phyloP scores from a whole-genome alignment of 2,329 filamentous ascomycete genomes.

The Fusarium mexicanum region DNA sequence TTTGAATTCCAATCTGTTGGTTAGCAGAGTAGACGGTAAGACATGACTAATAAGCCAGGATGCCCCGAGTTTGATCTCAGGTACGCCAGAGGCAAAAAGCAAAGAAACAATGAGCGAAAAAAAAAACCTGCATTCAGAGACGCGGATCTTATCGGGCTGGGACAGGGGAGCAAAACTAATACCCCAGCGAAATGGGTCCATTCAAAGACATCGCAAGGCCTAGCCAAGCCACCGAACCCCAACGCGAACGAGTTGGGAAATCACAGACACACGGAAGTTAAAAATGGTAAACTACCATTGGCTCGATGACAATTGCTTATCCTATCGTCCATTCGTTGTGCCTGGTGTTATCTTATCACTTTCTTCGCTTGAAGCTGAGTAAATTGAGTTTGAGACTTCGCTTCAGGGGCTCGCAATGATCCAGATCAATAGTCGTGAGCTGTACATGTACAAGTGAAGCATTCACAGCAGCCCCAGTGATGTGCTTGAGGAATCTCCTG shows the following conservation, averaged over 20 bases:
- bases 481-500: conserved; percentile 13
- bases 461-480: conserved; percentile 4
- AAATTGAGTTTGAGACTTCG: neutral
- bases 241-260: conserved; percentile 32
- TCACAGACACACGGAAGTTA: conserved; percentile 24
- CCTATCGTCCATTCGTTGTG: conserved; percentile 20
- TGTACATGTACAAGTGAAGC: neutral
- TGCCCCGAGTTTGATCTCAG: conserved; percentile 6
- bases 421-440: neutral
- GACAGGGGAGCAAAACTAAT: conserved; percentile 16
- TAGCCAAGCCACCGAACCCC: conserved; percentile 38
- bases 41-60: conserved; percentile 18
- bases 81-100: conserved; percentile 9
- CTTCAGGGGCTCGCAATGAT: conserved; percentile 1
- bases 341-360: conserved; percentile 23
- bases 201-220: conserved; percentile 19
- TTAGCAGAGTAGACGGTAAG: conserved; percentile 7
- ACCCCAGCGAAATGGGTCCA: conserved; percentile 29
- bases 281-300: conserved; percentile 27
- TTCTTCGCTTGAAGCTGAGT: neutral
- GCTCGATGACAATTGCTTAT: conserved; percentile 11
- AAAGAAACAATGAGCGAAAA: conserved; percentile 6
- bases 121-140: conserved; percentile 20
- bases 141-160: conserved; percentile 38
- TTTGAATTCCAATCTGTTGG: conserved; percentile 29